Conservation (phyloP, 768 basidiomycete species). For the Asterophora lycoperdoides region DNA sequence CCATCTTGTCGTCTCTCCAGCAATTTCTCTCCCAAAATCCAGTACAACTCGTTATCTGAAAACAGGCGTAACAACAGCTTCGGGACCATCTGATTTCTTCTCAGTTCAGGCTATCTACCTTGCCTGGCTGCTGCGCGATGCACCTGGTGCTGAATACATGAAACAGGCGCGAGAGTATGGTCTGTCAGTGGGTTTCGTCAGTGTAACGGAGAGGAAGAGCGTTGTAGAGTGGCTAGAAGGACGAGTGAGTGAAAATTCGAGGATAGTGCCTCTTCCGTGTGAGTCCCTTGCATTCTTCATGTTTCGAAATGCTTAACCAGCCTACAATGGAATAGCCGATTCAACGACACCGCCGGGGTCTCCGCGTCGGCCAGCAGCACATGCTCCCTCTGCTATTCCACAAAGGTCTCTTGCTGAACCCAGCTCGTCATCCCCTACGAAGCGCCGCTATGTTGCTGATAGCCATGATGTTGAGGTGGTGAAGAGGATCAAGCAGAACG, state of each 20-base stretch:
- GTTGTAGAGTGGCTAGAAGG: constrained; percentile 86
- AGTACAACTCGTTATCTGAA: constrained; percentile 76
- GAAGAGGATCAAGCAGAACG: constrained; percentile 73
- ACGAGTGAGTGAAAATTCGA: constrained; percentile 42
- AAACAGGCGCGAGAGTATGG: constrained; percentile 76
- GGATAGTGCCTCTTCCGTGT: constrained; percentile 46
- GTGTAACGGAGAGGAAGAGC: constrained; percentile 81
- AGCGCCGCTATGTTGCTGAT: constrained; percentile 79
- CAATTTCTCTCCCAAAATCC: constrained; percentile 61
- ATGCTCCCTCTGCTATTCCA: constrained; percentile 24
- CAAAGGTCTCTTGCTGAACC: constrained; percentile 26
- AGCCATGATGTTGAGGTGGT: constrained; percentile 76
- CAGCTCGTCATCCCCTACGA: constrained; percentile 46
- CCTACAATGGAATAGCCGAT: constrained; percentile 29
- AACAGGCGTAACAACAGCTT: constrained; percentile 42
- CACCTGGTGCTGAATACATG: constrained; percentile 82
- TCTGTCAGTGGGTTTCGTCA: constrained; percentile 70
- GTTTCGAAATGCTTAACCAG: background rate
- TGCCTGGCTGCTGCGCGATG: constrained; percentile 76
- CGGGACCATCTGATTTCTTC: constrained; percentile 62
- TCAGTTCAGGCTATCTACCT: constrained; percentile 79
- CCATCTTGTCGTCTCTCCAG: constrained; percentile 55
- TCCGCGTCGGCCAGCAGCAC: constrained; percentile 29
- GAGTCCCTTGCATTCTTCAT: constrained; percentile 16
- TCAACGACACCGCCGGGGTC: constrained; percentile 49